phyloP scores from a whole-genome alignment of 106 monocot species.

The Phalaenopsis aphrodite region DNA sequence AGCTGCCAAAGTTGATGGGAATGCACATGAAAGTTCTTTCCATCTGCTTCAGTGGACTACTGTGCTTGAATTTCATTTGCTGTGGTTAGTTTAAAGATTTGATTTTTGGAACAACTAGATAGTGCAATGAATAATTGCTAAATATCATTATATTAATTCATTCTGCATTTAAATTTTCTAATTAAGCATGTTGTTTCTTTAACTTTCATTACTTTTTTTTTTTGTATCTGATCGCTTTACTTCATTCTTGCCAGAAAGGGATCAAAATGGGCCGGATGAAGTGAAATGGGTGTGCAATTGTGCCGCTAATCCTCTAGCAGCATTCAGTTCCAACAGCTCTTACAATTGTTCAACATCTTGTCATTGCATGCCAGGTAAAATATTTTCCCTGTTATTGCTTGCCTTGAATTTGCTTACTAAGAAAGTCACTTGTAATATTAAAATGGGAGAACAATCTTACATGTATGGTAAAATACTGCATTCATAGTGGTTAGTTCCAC shows the following conservation, averaged over 20 bases:
- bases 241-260: not conserved
- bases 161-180: no score
- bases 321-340: not conserved
- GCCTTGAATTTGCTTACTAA: not conserved
- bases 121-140: not conserved
- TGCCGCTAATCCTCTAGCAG: slow-evolving; percentile 4
- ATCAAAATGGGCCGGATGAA: not conserved
- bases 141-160: no score
- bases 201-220: not conserved
- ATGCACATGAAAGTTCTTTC: not conserved
- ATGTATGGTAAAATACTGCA: not conserved
- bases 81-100: slow-evolving; percentile 1
- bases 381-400: not conserved
- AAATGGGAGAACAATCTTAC: not conserved
- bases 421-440: not conserved
- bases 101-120: not conserved
- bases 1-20: not conserved
- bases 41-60: not conserved
- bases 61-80: slow-evolving; percentile 6
- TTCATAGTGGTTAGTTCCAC: not conserved
- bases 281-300: slow-evolving; percentile 6
- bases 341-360: slow-evolving; percentile 9
- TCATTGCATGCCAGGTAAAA: slow-evolving; percentile 7
- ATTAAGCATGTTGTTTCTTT: not conserved
- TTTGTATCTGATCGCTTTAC: not conserved